Evolutionary conservation across 2,329 filamentous ascomycete genomes (phyloP).

Genomic region (Sporothrix humicola): DNA sequence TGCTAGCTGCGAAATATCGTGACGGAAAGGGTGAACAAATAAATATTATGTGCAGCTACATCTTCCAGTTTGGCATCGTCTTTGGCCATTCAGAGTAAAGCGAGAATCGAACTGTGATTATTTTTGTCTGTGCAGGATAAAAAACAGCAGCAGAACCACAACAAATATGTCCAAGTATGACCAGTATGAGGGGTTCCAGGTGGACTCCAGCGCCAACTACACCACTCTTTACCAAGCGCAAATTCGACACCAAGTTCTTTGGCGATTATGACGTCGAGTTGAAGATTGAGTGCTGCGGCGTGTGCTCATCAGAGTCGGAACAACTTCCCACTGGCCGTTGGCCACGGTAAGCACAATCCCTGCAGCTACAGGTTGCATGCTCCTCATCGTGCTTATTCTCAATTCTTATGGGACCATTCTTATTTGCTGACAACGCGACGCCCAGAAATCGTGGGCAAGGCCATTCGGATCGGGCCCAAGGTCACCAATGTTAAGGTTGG

Average conservation of each 20-base stretch:
- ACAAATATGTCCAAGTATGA: slow-evolving; percentile 26
- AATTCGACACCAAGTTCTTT: not conserved
- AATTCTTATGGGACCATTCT: not conserved
- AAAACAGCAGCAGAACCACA: not conserved
- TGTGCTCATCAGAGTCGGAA: slow-evolving; percentile 43
- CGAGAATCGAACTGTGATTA: too few species aligned
- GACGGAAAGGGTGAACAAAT: not conserved
- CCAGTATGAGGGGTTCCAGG: slow-evolving; percentile 31
- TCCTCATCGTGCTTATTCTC: too few species aligned
- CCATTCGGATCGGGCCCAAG: slow-evolving; percentile 69
- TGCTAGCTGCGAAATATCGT: not conserved
- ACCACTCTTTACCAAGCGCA: slow-evolving; percentile 22
- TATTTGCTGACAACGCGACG: not conserved
- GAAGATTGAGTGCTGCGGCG: not conserved
- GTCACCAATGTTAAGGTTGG: slow-evolving; percentile 65
- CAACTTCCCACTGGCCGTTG: slow-evolving; percentile 70
- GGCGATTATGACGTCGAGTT: not conserved
- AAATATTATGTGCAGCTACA: not conserved
- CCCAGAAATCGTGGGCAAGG: slow-evolving; percentile 68
- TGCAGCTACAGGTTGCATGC: too few species aligned
- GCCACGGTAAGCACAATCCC: slow-evolving; percentile 53
- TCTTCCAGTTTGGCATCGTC: not conserved
- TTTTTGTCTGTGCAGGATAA: not conserved
- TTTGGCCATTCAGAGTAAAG: not conserved
- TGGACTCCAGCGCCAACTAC: slow-evolving; percentile 24